Evolutionary conservation across 2,329 filamentous ascomycete genomes (phyloP), one percentile per base, ranked within the genome.

Genomic region (Scedosporium apiospermum): DNA sequence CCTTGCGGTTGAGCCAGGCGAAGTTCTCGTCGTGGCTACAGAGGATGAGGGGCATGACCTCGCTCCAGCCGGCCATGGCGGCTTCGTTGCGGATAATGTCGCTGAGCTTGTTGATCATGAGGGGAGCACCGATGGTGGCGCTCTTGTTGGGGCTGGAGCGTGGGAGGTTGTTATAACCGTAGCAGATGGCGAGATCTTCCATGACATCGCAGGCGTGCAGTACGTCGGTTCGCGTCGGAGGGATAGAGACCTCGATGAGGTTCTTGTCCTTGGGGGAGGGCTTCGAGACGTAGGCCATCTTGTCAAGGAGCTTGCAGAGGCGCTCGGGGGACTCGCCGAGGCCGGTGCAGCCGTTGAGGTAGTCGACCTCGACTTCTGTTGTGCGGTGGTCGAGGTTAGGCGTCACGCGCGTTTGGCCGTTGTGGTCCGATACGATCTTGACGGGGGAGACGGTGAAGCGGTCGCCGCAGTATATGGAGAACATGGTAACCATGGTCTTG

Each of bases 1-100:
- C 93, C 71, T 87, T 87, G 71, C 92, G 88, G 78, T 96, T 96
- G 14, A 99, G 81, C 89, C 91, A 97, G 64, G 83, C 88, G 74
- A 98, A 99, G 79, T 99, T 99, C 82, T 99, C 95, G 71, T 98
- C 93, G 74, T 97, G 92, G 57, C 91, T 96, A 82, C 95, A 99
- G 62, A 99, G 85, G 68, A 96, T 98, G 30, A 99, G 82, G 27
- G 95, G 93, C 84, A 99, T 88, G 63, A 96, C 93, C 78, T 99
- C 95, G 62, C 86, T 88, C 95, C 95, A 99, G 64, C 95, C 95
- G 5, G 93, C 89, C 86, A 96, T 95, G 62, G 93, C 93, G 60
- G 90, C 85, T 75, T 99, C 95, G 62, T 87, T 79, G 62, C 95
- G 89, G 64, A 98, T 85, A 68, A 98, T 96, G 71, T 99, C 96